Evolutionary conservation across 257 asterid genomes (phyloP).

Genomic region (Solanum medicagineum): DNA sequence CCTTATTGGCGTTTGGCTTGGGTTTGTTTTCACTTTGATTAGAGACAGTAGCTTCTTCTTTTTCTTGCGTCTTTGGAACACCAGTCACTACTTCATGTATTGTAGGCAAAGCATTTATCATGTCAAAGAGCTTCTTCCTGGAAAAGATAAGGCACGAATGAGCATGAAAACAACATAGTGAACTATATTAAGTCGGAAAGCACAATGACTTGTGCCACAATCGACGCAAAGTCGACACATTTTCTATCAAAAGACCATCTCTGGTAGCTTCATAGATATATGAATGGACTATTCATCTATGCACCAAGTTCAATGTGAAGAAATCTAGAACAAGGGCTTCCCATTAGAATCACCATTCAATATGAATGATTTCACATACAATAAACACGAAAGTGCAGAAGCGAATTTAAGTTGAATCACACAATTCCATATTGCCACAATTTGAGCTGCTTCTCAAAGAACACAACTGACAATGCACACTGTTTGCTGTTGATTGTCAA

Average conservation of each 20-base stretch:
- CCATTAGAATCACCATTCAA: neutral
- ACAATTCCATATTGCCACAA: neutral
- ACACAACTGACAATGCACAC: neutral
- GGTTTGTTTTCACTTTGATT: conserved; percentile 40
- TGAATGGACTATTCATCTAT: neutral
- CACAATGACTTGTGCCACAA: neutral
- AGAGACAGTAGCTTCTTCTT: conserved; percentile 47
- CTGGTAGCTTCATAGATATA: neutral
- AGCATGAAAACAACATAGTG: neutral
- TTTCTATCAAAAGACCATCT: neutral
- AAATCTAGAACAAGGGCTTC: neutral
- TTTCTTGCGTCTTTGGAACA: conserved; percentile 46
- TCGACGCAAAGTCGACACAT: neutral
- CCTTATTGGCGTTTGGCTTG: conserved; percentile 45
- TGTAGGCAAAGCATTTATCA: conserved; percentile 73
- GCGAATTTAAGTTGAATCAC: neutral
- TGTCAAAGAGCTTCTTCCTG: conserved; percentile 70
- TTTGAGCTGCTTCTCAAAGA: neutral
- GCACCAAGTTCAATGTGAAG: neutral
- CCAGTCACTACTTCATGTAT: conserved; percentile 68
- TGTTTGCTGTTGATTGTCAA: neutral
- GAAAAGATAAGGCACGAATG: conserved; percentile 2
- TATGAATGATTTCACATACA: neutral
- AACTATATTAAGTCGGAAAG: neutral
- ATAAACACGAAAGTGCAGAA: neutral